Percentiles rank a stretch among this genome's conserved stretches.
Conservation (phyloP, 371 early-diverging fungal genomes). For the Mortierella sp. region DNA sequence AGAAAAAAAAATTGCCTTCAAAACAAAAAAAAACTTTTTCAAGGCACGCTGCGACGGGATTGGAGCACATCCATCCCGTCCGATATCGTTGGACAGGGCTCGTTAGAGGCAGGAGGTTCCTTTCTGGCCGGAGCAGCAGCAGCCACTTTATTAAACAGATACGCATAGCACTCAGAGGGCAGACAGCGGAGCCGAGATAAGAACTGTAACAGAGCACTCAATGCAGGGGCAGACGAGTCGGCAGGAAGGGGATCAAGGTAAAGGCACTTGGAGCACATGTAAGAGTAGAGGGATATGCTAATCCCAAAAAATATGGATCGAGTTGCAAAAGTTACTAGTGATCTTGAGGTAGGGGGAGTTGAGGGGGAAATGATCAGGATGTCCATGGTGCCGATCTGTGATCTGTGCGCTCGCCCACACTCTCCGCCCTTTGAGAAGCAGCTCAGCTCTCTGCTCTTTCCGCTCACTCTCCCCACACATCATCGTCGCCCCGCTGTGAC, state of each 20-base stretch:
- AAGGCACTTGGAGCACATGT: no score
- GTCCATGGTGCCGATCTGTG: no score
- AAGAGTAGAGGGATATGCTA: no score
- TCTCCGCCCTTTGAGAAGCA: not conserved
- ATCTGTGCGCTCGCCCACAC: no score
- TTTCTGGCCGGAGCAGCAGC: not conserved
- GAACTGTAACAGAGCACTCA: no score
- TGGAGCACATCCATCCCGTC: slow-evolving; percentile 1
- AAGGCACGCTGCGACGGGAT: slow-evolving; percentile 6
- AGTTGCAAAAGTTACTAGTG: no score
- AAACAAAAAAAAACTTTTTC: not conserved
- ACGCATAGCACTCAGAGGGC: not conserved
- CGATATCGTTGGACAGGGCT: not conserved
- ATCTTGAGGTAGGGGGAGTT: no score
- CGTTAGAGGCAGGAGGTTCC: not conserved
- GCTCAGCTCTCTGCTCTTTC: slow-evolving; percentile 1
- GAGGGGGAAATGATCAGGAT: no score
- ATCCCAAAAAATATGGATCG: no score
- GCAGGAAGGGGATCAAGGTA: no score
- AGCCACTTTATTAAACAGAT: not conserved
- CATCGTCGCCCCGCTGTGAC: not conserved
- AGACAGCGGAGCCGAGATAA: not conserved
- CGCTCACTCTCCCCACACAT: no score
- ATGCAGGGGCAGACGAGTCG: no score
- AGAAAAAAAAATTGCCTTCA: not conserved